These are phyloP conservation scores for Russula sp. DNA, from an alignment of 768 basidiomycete genomes.

Conservation along the genomic window DNA sequence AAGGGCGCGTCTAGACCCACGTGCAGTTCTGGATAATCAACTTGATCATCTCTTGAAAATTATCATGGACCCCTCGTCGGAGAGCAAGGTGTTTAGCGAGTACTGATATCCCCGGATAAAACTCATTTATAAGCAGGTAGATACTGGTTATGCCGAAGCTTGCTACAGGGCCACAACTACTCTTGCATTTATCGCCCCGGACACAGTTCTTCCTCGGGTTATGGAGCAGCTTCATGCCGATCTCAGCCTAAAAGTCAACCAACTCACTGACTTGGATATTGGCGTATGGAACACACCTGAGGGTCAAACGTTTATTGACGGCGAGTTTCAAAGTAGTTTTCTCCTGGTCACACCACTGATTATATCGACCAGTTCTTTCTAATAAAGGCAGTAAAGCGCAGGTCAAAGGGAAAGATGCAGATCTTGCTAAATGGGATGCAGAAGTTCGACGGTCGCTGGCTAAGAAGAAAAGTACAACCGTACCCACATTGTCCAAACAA, in stretches of 20 bases:
- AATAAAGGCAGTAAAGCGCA: conserved; percentile 51
- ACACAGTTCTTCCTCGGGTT: conserved; percentile 61
- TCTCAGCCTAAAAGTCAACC: conserved; percentile 57
- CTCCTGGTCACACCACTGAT: background rate
- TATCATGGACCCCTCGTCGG: conserved; percentile 18
- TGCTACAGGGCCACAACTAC: conserved; percentile 73
- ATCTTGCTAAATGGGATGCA: conserved; percentile 92
- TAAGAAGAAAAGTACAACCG: conserved; percentile 62
- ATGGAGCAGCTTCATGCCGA: conserved; percentile 63
- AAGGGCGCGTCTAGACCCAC: conserved; percentile 63
- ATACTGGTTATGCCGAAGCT: conserved; percentile 45
- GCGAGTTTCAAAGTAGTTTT: conserved; percentile 38
- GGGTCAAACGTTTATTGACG: conserved; percentile 78
- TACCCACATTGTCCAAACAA: conserved; percentile 66
- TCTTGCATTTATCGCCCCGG: conserved; percentile 76
- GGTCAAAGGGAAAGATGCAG: conserved; percentile 82
- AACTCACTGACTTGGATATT: conserved; percentile 68
- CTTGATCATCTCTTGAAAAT: conserved; percentile 46
- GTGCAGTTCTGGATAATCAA: conserved; percentile 51
- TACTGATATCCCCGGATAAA: conserved; percentile 24
- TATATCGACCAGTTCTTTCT: conserved; percentile 51
- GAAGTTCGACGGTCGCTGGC: conserved; percentile 86
- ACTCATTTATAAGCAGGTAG: conserved; percentile 10
- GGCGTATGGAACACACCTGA: conserved; percentile 85
- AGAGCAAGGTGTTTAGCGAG: conserved; percentile 35